Evolutionary conservation across 2,329 filamentous ascomycete species (phyloP).

Genomic region (Clarireedia homoeocarpa): DNA sequence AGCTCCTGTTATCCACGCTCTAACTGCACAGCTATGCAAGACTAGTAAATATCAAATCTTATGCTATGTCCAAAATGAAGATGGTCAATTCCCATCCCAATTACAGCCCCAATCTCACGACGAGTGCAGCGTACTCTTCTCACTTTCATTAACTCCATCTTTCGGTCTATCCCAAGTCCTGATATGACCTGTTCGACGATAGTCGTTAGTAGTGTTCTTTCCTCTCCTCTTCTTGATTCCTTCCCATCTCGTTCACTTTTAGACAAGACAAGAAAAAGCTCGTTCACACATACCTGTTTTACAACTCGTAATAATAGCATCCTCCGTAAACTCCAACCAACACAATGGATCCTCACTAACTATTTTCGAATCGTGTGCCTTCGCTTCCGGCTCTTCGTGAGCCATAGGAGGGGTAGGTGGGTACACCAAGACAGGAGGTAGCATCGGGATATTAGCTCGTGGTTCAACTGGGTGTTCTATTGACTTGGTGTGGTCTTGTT

Average conservation of each 20-base stretch:
- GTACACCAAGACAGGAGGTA: constrained; percentile 82
- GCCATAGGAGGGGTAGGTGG: not conserved
- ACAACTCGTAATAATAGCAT: constrained; percentile 87
- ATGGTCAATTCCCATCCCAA: too few relatives aligned
- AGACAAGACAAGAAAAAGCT: not conserved
- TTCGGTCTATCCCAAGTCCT: constrained; percentile 23
- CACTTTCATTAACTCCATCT: not conserved
- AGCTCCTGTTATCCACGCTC: too few relatives aligned
- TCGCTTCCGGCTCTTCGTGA: not conserved
- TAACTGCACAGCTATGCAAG: too few relatives aligned
- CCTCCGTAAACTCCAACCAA: constrained; percentile 90
- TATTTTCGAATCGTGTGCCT: constrained; percentile 42
- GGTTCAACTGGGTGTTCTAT: constrained; percentile 77
- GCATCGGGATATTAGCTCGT: constrained; percentile 71
- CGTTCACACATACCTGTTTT: constrained; percentile 62
- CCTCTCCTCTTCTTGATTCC: too few relatives aligned
- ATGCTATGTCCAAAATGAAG: too few relatives aligned
- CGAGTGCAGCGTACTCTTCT: not conserved
- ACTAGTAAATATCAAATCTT: too few relatives aligned
- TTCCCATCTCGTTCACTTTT: not conserved
- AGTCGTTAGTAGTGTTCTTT: too few relatives aligned
- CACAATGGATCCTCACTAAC: constrained; percentile 81
- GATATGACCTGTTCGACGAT: constrained; percentile 16
- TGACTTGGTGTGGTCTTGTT: constrained; percentile 42
- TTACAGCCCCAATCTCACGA: too few relatives aligned